A percentile compares a stretch with the other conserved stretches of the same genome.
phyloP scores from a whole-genome alignment of 495 filamentous ascomycete genomes.

The Aspergillus nanangensis region DNA sequence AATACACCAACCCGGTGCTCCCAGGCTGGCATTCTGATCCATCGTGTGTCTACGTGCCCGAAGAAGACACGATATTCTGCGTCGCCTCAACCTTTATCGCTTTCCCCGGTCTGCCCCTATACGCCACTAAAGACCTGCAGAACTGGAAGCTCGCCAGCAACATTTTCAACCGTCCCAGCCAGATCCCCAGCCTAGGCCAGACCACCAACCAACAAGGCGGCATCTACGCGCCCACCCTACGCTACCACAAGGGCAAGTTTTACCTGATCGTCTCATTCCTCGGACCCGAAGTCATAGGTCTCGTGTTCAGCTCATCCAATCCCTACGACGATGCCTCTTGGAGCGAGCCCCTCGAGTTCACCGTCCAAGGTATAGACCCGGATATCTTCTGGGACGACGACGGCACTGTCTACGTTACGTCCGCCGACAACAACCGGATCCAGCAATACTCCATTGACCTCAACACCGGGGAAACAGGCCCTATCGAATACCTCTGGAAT shows the following conservation, averaged over 20 bases:
- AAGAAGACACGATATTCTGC: conserved; percentile 23
- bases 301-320: conserved; percentile 2
- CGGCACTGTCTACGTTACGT: conserved; percentile 19
- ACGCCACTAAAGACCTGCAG: conserved; percentile 27
- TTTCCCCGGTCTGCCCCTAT: conserved; percentile 36
- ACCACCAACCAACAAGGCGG: conserved; percentile 9
- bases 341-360: conserved; percentile 26
- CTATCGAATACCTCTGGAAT: conserved; percentile 39
- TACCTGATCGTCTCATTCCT: conserved; percentile 29
- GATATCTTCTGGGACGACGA: conserved; percentile 22
- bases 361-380: conserved; percentile 22
- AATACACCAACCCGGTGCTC: conserved; percentile 13
- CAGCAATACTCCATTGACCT: conserved; percentile 36
- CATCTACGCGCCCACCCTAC: conserved; percentile 21
- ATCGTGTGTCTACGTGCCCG: conserved; percentile 15
- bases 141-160: conserved; percentile 22
- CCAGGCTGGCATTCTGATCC: conserved; percentile 29
- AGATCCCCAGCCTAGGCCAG: conserved; percentile 1
- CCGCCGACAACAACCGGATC: conserved; percentile 19
- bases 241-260: conserved; percentile 25
- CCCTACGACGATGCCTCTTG: conserved; percentile 15
- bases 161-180: conserved; percentile 2
- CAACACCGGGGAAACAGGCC: conserved; percentile 32
- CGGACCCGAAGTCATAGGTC: conserved; percentile 1
- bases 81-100: conserved; percentile 33